These are phyloP conservation scores for Ustilago xerochloae DNA, from an alignment of 1,284 basidiomycete species.

Conservation along the genomic window DNA sequence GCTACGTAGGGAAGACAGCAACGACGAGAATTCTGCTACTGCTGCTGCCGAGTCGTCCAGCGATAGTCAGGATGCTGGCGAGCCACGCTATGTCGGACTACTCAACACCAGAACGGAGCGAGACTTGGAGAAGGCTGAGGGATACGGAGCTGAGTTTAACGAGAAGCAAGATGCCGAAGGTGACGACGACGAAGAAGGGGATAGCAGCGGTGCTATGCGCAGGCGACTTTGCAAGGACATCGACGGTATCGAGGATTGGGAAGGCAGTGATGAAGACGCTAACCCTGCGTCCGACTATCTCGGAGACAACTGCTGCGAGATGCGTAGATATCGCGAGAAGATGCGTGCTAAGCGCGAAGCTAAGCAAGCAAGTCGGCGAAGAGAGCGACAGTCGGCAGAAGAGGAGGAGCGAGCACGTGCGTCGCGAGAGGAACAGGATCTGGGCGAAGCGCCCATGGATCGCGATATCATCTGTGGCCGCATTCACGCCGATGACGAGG, in stretches of 20 bases:
- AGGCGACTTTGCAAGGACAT: constrained; percentile 27
- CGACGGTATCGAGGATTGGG: constrained; percentile 58
- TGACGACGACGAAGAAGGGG: constrained; percentile 6
- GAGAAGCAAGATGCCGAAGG: constrained; percentile 18
- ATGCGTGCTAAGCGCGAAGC: constrained; percentile 29
- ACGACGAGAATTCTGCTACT: constrained; percentile 26
- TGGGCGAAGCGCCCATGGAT: constrained; percentile 57
- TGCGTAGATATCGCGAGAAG: constrained; percentile 48
- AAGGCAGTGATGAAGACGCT: constrained; percentile 47
- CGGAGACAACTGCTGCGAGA: constrained; percentile 63
- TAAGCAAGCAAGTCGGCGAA: constrained; percentile 6
- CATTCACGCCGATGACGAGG: constrained; percentile 39
- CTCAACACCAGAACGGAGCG: constrained; percentile 50
- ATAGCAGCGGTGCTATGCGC: constrained; percentile 9
- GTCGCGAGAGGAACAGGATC: constrained; percentile 42
- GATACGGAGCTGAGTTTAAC: constrained; percentile 16
- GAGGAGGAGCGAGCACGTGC: constrained; percentile 17
- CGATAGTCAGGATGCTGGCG: constrained; percentile 19
- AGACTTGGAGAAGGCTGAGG: constrained; percentile 56
- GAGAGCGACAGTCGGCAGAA: constrained; percentile 21
- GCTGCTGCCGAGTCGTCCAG: constrained; percentile 26
- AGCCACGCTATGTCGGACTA: constrained; percentile 33
- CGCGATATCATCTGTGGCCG: constrained; percentile 46
- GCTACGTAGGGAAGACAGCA: constrained; percentile 35
- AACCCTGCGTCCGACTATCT: constrained; percentile 61